Evolutionary conservation across 495 filamentous ascomycete species (phyloP).

Genomic region (Letharia columbiana): DNA sequence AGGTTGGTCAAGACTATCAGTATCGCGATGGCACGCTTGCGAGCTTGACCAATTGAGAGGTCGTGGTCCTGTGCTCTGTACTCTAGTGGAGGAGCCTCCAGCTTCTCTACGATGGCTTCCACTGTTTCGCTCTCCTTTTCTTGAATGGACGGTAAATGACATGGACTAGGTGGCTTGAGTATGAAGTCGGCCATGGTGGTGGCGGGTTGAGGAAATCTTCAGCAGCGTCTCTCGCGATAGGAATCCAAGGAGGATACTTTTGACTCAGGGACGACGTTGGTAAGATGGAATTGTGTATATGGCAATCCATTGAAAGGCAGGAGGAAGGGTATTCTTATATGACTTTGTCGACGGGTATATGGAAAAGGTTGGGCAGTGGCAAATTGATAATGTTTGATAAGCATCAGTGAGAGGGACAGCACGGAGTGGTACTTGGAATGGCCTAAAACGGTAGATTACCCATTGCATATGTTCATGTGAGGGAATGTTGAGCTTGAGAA

Average conservation of each 20-base stretch:
- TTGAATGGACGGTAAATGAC: not conserved
- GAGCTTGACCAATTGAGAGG: not conserved
- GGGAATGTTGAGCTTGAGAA: not conserved
- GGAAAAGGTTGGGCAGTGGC: not conserved
- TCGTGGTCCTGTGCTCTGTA: not conserved
- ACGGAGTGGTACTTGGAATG: not conserved
- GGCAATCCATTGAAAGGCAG: not conserved
- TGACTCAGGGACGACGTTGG: not conserved
- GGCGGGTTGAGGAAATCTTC: not conserved
- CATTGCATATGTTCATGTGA: not conserved
- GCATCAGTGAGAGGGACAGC: not conserved
- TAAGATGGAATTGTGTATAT: not conserved
- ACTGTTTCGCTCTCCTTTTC: not conserved
- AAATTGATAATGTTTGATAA: not conserved
- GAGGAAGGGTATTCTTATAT: not conserved
- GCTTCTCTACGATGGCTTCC: not conserved
- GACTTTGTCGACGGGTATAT: not conserved
- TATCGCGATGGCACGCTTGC: conserved; percentile 7
- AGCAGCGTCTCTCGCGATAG: not conserved
- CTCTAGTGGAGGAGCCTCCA: not conserved
- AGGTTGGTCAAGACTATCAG: conserved; percentile 6
- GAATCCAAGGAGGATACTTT: not conserved
- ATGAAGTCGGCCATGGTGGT: not conserved
- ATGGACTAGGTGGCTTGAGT: not conserved
- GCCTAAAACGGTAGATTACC: not conserved